Evolutionary conservation across 106 monocot genomes (phyloP).

Genomic region (Dendrobium officinale): DNA sequence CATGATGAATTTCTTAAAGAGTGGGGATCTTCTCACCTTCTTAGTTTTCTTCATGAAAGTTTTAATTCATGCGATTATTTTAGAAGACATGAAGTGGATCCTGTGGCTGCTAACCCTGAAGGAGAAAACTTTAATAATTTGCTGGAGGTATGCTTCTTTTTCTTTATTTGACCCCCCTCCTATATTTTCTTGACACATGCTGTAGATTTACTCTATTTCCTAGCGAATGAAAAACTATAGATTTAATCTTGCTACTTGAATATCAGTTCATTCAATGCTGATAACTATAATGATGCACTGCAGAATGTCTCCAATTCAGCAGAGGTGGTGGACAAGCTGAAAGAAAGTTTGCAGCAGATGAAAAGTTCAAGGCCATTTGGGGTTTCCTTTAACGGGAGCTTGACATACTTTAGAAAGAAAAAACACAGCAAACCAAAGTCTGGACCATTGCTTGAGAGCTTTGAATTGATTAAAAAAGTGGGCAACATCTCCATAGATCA

Average conservation of each 20-base stretch:
- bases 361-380: slow-evolving; percentile 9
- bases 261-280: slow-evolving; percentile 17
- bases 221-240: neutral
- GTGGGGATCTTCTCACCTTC: slow-evolving; percentile 25
- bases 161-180: neutral
- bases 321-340: slow-evolving; percentile 6
- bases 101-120: neutral
- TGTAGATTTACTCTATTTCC: neutral
- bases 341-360: slow-evolving; percentile 13
- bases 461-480: slow-evolving; percentile 15
- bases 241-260: neutral
- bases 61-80: slow-evolving; percentile 8
- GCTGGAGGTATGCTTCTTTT: slow-evolving; percentile 8
- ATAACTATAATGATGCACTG: neutral
- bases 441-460: slow-evolving; percentile 15
- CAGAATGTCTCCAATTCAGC: slow-evolving; percentile 12
- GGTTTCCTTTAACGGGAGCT: slow-evolving; percentile 24
- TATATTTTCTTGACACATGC: neutral
- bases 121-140: neutral
- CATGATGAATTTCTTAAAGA: slow-evolving; percentile 64
- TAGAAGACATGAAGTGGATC: slow-evolving; percentile 13
- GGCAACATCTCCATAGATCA: slow-evolving; percentile 12
- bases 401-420: slow-evolving; percentile 76
- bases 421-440: slow-evolving; percentile 25
- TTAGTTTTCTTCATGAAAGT: slow-evolving; percentile 24